Evolutionary conservation across 441 rosid genomes (phyloP).

Genomic region (Breynia disticha): DNA sequence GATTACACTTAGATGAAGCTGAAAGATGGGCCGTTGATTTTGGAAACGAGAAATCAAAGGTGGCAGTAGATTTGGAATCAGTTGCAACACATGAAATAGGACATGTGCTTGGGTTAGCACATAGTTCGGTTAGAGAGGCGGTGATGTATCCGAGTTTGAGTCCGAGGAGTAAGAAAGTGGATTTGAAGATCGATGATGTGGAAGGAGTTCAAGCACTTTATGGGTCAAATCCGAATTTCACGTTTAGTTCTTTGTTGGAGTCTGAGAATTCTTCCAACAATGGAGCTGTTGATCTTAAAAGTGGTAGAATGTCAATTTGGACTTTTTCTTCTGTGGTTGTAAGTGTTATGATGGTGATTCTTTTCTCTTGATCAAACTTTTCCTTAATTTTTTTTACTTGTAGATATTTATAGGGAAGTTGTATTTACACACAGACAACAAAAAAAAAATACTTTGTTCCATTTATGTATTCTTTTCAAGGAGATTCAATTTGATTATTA

Average conservation of each 20-base stretch:
- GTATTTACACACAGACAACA: too few species aligned
- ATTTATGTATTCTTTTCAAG: too few species aligned
- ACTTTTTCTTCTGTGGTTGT: constrained; percentile 30
- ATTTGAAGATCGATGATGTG: constrained; percentile 65
- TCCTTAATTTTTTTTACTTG: background rate
- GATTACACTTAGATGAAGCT: constrained; percentile 65
- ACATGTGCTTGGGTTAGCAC: constrained; percentile 75
- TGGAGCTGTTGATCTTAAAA: constrained; percentile 12
- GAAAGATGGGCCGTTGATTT: constrained; percentile 70
- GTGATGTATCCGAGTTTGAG: constrained; percentile 86
- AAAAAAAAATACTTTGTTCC: too few species aligned
- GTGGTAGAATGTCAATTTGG: constrained; percentile 20
- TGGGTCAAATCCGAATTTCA: constrained; percentile 64
- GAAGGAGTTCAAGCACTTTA: constrained; percentile 64
- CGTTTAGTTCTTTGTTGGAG: constrained; percentile 37
- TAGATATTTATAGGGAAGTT: background rate
- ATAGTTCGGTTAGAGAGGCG: constrained; percentile 57
- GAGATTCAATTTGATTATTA: too few species aligned
- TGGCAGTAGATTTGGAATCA: constrained; percentile 75
- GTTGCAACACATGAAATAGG: constrained; percentile 96
- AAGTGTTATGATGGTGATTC: constrained; percentile 17
- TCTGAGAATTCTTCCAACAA: constrained; percentile 38
- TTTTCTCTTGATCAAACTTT: constrained; percentile 8
- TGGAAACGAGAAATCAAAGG: constrained; percentile 27
- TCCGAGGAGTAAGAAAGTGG: constrained; percentile 50